phyloP scores from a whole-genome alignment of 2,329 filamentous ascomycete genomes.

The Xylaria multiplex region DNA sequence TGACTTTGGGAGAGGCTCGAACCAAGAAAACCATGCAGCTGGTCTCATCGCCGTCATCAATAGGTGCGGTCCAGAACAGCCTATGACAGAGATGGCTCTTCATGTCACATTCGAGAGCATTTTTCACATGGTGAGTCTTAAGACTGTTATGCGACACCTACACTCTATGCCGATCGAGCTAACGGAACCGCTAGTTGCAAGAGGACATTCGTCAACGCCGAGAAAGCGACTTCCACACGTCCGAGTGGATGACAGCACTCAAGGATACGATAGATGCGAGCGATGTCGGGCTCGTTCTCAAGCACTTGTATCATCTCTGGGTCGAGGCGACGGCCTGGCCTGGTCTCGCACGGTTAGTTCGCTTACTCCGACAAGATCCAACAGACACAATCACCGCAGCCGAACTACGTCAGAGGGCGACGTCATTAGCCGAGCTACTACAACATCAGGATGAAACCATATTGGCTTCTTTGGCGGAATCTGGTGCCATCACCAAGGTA shows the following conservation, averaged over 20 bases:
- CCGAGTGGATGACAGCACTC: constrained; percentile 42
- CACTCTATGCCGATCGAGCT: constrained; percentile 20
- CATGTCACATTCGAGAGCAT: constrained; percentile 45
- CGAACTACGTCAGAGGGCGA: constrained; percentile 40
- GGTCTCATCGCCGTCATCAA: constrained; percentile 45
- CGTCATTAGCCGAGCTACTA: constrained; percentile 38
- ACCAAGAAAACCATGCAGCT: constrained; percentile 46
- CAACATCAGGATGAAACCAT: constrained; percentile 38
- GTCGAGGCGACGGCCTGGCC: constrained; percentile 45
- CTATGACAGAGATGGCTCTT: constrained; percentile 42
- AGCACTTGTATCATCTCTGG: constrained; percentile 43
- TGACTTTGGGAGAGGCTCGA: constrained; percentile 44
- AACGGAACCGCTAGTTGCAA: constrained; percentile 41
- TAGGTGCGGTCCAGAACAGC: constrained; percentile 40
- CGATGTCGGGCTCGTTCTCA: constrained; percentile 34
- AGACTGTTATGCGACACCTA: not conserved
- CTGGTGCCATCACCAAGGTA: constrained; percentile 40
- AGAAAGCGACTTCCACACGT: constrained; percentile 42
- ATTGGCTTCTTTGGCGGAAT: constrained; percentile 34
- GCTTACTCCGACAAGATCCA: constrained; percentile 38
- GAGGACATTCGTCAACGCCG: constrained; percentile 44
- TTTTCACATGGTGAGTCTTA: constrained; percentile 44
- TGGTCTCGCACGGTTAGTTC: constrained; percentile 41
- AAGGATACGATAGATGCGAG: constrained; percentile 39
- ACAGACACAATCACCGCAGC: constrained; percentile 41